A percentile compares a stretch with the other conserved stretches of the same genome.
Evolutionary conservation across 257 asterid species (phyloP).

Genomic region (Vinca minor): DNA sequence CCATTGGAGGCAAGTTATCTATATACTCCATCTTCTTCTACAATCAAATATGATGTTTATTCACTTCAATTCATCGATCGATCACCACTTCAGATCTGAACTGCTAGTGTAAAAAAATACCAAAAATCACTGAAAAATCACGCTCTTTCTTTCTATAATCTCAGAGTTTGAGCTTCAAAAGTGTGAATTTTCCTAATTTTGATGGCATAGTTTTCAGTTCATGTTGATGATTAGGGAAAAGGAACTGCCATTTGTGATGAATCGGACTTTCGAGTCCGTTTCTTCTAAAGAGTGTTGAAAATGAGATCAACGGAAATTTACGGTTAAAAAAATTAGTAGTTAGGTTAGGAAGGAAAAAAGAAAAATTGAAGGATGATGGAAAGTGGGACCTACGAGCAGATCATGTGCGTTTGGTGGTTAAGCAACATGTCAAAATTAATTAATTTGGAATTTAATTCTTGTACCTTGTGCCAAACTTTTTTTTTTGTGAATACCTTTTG

Average conservation of each 20-base stretch:
- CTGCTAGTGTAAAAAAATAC: background rate
- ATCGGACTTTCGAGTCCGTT: constrained; percentile 8
- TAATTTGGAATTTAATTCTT: too few species aligned
- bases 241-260: constrained; percentile 13
- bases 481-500: too few species aligned
- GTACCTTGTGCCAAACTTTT: too few species aligned
- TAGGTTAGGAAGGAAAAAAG: background rate
- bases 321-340: background rate
- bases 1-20: constrained; percentile 69
- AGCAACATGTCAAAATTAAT: too few species aligned
- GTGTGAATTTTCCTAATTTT: too few species aligned
- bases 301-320: background rate
- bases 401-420: background rate
- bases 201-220: constrained; percentile 7
- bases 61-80: constrained; percentile 1
- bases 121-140: background rate
- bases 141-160: background rate
- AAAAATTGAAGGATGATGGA: background rate
- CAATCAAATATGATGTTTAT: constrained; percentile 6
- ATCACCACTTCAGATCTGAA: constrained; percentile 34
- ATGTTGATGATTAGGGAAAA: background rate
- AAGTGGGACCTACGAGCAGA: background rate
- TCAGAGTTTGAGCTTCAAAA: background rate
- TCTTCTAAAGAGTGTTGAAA: too few species aligned
- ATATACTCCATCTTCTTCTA: constrained; percentile 68